phyloP scores from a whole-genome alignment of 176 grass and related monocot species.

The Juncus effusus region DNA sequence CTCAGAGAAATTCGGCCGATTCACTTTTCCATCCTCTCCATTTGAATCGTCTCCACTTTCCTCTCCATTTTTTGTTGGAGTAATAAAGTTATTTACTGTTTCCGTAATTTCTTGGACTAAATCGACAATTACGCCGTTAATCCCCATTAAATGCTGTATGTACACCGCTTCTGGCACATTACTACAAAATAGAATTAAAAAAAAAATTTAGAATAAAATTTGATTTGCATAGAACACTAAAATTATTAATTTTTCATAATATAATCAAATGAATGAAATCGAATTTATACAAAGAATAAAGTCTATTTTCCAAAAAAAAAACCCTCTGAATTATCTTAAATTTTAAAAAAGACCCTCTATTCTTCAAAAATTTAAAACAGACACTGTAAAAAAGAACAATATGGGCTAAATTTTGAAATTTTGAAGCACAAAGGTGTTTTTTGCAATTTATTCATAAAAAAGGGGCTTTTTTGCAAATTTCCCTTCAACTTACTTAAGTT shows the following conservation, averaged over 20 bases:
- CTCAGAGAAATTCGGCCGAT: slow-evolving; percentile 57
- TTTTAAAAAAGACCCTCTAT: too few species aligned
- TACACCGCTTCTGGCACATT: slow-evolving; percentile 89
- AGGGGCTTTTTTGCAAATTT: not conserved
- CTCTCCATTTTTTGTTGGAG: slow-evolving; percentile 4
- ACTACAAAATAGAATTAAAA: slow-evolving; percentile 27
- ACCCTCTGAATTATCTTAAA: too few species aligned
- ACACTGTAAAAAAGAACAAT: too few species aligned
- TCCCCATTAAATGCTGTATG: slow-evolving; percentile 88
- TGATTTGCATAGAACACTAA: too few species aligned
- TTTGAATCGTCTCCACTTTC: slow-evolving; percentile 10
- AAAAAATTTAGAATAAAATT: not conserved
- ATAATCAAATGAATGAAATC: too few species aligned
- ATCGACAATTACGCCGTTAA: slow-evolving; percentile 82
- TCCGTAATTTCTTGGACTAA: slow-evolving; percentile 75
- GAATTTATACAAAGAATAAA: too few species aligned
- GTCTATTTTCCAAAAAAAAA: too few species aligned
- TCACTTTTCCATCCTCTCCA: not conserved
- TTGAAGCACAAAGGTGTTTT: not conserved
- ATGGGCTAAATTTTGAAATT: too few species aligned
- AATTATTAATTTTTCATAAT: too few species aligned
- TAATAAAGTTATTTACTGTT: slow-evolving; percentile 45
- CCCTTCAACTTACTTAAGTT: slow-evolving; percentile 56
- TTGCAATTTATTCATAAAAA: too few species aligned
- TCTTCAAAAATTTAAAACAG: too few species aligned